Base-by-base conservation (phyloP, 2,329 filamentous ascomycete genomes). In the Penicillium hordei region DNA sequence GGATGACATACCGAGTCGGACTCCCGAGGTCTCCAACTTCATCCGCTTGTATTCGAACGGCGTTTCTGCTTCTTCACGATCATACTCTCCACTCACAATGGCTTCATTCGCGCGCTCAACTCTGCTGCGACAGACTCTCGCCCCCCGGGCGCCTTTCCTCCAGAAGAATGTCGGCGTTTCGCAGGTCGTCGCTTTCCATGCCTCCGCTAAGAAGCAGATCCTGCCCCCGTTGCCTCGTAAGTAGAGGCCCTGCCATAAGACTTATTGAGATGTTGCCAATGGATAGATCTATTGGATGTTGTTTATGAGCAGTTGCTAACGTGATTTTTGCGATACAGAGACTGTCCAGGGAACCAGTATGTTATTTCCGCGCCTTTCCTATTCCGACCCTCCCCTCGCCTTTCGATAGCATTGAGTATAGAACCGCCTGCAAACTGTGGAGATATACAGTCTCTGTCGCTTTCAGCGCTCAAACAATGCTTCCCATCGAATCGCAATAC, bases 201-300 rank as follows among this genome's bases (percentile, higher is more conserved):
- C 89, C 70, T 91, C 90, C 42, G 83, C 86, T 77, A 85, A 85
- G 78, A 85, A 86, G 76, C 82, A 83, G 72, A 88, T 93, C 71
- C 83, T 99, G 57, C 91, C 93, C 59, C 88, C 92, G 55, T 85
- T 89, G 65, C 92, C 93, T 71, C 94, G 92, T 94, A 82, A 79
- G 89, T 84, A 38, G 31, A 33, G 34, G 48, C 49, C 45, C 23
- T 57, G 38, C 36, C 31, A 23, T 19, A 25, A 55, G 42, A 12
- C 29, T 27, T 29, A 40, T 19, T 21, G 27, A 17, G 10, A 27
- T 21, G 9, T 27, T 50, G 4, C 12, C 29, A 48, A n/a, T 19
- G 49, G 19, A 50, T 31, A 5, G 17, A 53, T 25, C n/a, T 45
- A 8, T 13, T 12, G 13, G 27, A 12, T 31, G 4, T n/a, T 29